Conservation (phyloP, 1,139 yeast genomes). For the Hyphopichia wangnamkhiaoensis region DNA sequence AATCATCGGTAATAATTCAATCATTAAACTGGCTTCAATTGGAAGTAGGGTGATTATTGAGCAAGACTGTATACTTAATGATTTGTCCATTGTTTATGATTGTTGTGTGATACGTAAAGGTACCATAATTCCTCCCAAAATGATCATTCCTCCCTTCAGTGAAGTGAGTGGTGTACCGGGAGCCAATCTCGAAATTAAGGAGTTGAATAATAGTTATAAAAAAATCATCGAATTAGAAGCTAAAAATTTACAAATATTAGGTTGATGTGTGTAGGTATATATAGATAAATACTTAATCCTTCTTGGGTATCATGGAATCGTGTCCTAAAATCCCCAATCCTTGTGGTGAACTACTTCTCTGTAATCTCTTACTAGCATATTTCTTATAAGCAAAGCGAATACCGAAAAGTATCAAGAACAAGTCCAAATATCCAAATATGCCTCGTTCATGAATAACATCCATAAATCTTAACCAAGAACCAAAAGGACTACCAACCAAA, state of each 20-base stretch:
- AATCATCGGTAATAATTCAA: slow-evolving; percentile 46
- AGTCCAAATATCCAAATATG: slow-evolving; percentile 40
- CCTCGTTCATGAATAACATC: slow-evolving; percentile 49
- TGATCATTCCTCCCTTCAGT: slow-evolving; percentile 63
- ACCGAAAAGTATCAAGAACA: slow-evolving; percentile 12
- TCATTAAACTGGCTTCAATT: slow-evolving; percentile 47
- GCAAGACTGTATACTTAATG: slow-evolving; percentile 35
- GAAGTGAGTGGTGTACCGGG: slow-evolving; percentile 48
- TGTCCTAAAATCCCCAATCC: slow-evolving; percentile 19
- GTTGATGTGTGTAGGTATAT: slow-evolving; percentile 11
- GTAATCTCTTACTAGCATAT: neutral
- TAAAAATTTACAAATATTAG: slow-evolving; percentile 31
- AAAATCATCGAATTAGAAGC: slow-evolving; percentile 44
- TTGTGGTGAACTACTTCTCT: neutral
- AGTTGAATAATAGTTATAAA: slow-evolving; percentile 43
- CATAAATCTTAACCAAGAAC: slow-evolving; percentile 36
- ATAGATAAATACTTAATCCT: slow-evolving; percentile 1
- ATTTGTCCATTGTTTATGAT: slow-evolving; percentile 57
- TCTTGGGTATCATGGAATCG: slow-evolving; percentile 3
- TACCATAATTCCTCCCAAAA: slow-evolving; percentile 53
- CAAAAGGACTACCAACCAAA: slow-evolving; percentile 49
- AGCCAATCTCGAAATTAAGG: slow-evolving; percentile 24
- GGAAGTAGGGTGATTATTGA: slow-evolving; percentile 63
- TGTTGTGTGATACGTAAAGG: slow-evolving; percentile 55
- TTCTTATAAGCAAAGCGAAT: neutral